A percentile compares a stretch with the other conserved stretches of the same genome.
Conservation (phyloP, 83 land plant genomes). For the Picea abies region DNA sequence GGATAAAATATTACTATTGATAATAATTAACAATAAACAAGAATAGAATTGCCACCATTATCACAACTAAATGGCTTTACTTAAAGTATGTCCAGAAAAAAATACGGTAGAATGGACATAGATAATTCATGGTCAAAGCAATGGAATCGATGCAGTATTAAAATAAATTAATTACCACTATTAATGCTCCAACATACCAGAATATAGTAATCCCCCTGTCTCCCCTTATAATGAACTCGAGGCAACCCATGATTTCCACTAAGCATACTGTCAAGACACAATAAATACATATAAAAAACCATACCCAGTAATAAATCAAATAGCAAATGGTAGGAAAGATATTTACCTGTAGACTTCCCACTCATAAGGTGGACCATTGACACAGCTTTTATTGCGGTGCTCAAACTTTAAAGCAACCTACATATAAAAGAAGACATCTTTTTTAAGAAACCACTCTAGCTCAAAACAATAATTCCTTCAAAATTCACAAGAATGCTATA, state of each 20-base stretch:
- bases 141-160: neutral
- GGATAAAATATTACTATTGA: neutral
- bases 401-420: constrained; percentile 27
- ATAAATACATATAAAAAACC: neutral
- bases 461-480: neutral
- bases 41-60: neutral
- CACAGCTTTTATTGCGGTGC: constrained; percentile 23
- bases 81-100: neutral
- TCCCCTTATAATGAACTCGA: constrained; percentile 29
- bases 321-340: neutral
- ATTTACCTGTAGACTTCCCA: constrained; percentile 26
- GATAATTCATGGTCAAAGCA: neutral
- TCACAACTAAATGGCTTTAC: no score
- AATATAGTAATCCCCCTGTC: constrained; percentile 38
- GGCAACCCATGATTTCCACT: constrained; percentile 34
- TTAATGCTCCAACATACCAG: constrained; percentile 21
- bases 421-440: neutral
- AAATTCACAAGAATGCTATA: neutral
- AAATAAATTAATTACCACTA: no score
- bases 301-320: neutral
- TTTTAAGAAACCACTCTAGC: no score
- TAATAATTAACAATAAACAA: neutral
- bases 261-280: constrained; percentile 16
- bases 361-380: constrained; percentile 27
- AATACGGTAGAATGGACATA: neutral